Percentiles rank a stretch among this genome's conserved stretches.
These are phyloP conservation scores for Plantago coronopus DNA, from an alignment of 305 asterid genomes.

Conservation along the genomic window DNA sequence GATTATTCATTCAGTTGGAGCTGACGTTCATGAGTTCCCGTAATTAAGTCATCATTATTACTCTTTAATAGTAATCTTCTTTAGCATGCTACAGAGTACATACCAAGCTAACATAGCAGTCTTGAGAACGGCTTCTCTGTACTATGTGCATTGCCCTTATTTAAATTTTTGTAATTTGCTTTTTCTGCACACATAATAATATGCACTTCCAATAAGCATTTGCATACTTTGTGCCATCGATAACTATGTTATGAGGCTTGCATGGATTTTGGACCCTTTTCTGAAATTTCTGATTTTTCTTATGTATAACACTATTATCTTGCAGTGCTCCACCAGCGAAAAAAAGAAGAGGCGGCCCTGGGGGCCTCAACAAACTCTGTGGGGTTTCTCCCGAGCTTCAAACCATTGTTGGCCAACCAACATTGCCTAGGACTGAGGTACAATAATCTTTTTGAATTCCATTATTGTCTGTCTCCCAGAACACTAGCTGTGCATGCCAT, in stretches of 20 bases:
- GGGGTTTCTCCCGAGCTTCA: conserved; percentile 92
- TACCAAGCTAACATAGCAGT: too few species aligned
- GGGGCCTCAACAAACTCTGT: conserved; percentile 85
- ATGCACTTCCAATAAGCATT: too few species aligned
- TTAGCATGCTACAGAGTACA: too few species aligned
- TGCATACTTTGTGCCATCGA: too few species aligned
- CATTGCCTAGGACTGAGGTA: conserved; percentile 95
- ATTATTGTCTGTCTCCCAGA: conserved; percentile 2
- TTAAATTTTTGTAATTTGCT: not conserved
- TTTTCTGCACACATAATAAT: too few species aligned
- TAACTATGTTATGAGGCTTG: not conserved
- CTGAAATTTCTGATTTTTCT: not conserved
- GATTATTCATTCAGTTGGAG: not conserved
- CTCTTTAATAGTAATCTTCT: too few species aligned
- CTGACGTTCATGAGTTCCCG: too few species aligned
- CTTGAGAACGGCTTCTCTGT: too few species aligned
- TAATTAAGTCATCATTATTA: too few species aligned
- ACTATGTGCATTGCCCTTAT: conserved; percentile 11
- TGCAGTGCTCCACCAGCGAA: conserved; percentile 55
- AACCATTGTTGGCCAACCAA: conserved; percentile 81
- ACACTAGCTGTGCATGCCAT: conserved; percentile 7
- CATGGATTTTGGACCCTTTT: conserved; percentile 1
- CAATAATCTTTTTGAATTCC: not conserved
- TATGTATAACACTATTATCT: conserved; percentile 1
- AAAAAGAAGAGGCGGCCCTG: conserved; percentile 89